Evolutionary conservation across 1,284 basidiomycete species (phyloP).

Genomic region (Microstroma glucosiphilum): DNA sequence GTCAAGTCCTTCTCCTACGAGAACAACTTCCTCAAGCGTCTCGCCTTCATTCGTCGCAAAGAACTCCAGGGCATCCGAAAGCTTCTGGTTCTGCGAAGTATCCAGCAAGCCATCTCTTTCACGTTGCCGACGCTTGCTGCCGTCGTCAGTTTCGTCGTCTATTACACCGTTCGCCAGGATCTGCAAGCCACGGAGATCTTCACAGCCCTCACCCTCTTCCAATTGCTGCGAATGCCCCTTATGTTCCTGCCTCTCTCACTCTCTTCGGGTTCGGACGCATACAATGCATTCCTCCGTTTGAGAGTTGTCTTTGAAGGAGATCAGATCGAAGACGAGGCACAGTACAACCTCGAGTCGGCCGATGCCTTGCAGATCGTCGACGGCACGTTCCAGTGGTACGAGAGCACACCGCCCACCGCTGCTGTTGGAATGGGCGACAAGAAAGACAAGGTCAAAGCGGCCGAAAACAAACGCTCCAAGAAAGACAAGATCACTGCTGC

Average conservation of each 20-base stretch:
- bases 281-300: conserved; percentile 41
- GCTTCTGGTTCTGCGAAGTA: conserved; percentile 67
- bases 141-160: conserved; percentile 77
- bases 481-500: conserved; percentile 13
- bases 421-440: conserved; percentile 23
- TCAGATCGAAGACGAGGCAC: conserved; percentile 53
- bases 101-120: conserved; percentile 63
- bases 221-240: conserved; percentile 64
- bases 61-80: conserved; percentile 75
- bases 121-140: conserved; percentile 73
- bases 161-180: conserved; percentile 61
- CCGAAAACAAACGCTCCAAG: background rate
- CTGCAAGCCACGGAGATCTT: conserved; percentile 60
- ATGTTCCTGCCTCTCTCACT: conserved; percentile 58
- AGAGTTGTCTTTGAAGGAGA: conserved; percentile 61
- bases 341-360: conserved; percentile 39
- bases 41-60: conserved; percentile 64
- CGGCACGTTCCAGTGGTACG: conserved; percentile 65
- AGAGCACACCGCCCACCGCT: conserved; percentile 24
- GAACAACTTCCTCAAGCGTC: conserved; percentile 56
- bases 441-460: conserved; percentile 15
- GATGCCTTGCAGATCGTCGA: conserved; percentile 54
- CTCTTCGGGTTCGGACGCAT: conserved; percentile 44
- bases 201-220: conserved; percentile 47
- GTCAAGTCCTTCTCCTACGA: conserved; percentile 48